Evolutionary conservation across 2,329 filamentous ascomycete species (phyloP).

Genomic region (Colletotrichum godetiae): DNA sequence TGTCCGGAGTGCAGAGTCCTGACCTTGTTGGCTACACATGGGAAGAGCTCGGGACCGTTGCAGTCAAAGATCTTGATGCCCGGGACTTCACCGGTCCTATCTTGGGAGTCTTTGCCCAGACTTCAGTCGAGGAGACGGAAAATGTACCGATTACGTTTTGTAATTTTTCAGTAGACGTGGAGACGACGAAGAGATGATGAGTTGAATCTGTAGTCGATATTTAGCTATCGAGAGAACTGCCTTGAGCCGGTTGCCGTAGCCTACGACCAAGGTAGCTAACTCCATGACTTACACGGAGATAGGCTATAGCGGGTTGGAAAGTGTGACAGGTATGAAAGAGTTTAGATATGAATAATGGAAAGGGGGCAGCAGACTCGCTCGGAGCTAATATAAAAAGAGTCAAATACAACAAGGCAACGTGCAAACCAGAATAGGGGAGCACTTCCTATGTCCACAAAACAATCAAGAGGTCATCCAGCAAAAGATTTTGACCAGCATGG

Average conservation of each 20-base stretch:
- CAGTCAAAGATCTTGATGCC: neutral
- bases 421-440: too few species aligned
- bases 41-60: neutral
- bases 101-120: neutral
- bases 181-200: neutral
- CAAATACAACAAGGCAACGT: too few species aligned
- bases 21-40: neutral
- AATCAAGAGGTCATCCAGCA: neutral
- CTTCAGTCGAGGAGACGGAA: neutral
- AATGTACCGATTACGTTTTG: neutral
- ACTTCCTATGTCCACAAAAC: too few species aligned
- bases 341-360: too few species aligned
- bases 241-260: too few species aligned
- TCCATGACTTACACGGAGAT: too few species aligned
- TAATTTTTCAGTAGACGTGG: neutral
- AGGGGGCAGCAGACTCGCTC: too few species aligned
- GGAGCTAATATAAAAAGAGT: too few species aligned
- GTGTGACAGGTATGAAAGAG: too few species aligned
- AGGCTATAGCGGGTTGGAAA: too few species aligned
- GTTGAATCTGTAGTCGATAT: neutral
- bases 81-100: neutral
- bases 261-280: too few species aligned
- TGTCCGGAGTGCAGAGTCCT: neutral
- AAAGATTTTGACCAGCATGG: conserved; percentile 30
- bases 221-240: too few species aligned